phyloP scores from a whole-genome alignment of 345 rosid species.

The Rhizophora mangle region DNA sequence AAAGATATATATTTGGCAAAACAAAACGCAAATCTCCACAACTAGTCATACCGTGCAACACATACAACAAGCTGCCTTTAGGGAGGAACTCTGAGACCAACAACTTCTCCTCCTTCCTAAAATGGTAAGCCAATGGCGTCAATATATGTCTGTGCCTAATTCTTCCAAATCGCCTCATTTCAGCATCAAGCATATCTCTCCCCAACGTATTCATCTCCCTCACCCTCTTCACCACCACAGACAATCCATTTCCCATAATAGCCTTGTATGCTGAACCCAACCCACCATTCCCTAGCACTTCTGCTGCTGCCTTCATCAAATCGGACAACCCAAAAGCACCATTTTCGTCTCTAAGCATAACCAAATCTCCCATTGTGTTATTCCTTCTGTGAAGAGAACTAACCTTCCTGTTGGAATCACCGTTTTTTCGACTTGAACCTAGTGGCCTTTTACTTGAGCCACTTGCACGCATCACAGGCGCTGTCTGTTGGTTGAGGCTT shows the following conservation, averaged over 20 bases:
- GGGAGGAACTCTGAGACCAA: conserved; percentile 73
- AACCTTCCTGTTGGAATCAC: conserved; percentile 21
- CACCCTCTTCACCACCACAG: conserved; percentile 84
- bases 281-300: conserved; percentile 81
- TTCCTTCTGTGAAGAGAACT: conserved; percentile 10
- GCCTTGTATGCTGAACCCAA: conserved; percentile 94
- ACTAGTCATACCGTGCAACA: conserved; percentile 63
- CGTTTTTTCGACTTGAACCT: conserved; percentile 33
- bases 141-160: conserved; percentile 61
- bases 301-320: conserved; percentile 91
- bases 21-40: too few relatives aligned
- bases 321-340: conserved; percentile 65
- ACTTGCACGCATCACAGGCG: conserved; percentile 38
- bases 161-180: conserved; percentile 64
- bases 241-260: conserved; percentile 53
- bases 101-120: conserved; percentile 78
- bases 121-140: conserved; percentile 80
- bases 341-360: conserved; percentile 63
- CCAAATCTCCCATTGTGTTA: conserved; percentile 35
- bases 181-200: conserved; percentile 56
- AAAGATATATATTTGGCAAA: too few relatives aligned
- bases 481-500: conserved; percentile 24
- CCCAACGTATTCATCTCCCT: conserved; percentile 63
- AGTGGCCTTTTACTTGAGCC: conserved; percentile 27
- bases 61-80: conserved; percentile 70